phyloP scores from a whole-genome alignment of 768 basidiomycete genomes.

The Boletus rufocinnamomeus region DNA sequence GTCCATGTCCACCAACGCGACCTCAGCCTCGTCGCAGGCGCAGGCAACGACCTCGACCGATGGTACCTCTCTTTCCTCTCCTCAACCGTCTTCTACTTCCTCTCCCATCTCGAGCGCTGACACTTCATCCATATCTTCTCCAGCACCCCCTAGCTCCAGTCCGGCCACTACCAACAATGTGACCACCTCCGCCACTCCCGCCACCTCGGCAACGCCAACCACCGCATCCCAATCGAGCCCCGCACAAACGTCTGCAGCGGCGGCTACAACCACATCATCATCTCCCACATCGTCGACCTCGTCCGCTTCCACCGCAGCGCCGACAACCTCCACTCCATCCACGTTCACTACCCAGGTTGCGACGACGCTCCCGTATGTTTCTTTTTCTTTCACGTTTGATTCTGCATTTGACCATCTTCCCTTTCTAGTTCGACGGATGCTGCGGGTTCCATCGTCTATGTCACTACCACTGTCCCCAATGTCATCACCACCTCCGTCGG shows the following conservation, averaged over 20 bases:
- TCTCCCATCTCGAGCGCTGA: slow-evolving; percentile 16
- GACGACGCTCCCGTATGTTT: slow-evolving; percentile 23
- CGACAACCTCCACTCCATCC: background rate
- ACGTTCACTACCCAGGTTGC: slow-evolving; percentile 21
- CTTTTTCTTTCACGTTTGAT: background rate
- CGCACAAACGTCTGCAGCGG: background rate
- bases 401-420: background rate
- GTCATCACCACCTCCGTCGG: slow-evolving; percentile 17
- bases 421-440: slow-evolving; percentile 25
- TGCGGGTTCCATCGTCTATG: slow-evolving; percentile 18
- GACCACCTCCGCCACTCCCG: slow-evolving; percentile 4
- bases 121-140: slow-evolving; percentile 6
- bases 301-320: background rate
- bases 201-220: slow-evolving; percentile 4
- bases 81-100: slow-evolving; percentile 1
- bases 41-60: slow-evolving; percentile 2
- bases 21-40: background rate
- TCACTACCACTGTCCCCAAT: slow-evolving; percentile 24
- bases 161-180: background rate
- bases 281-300: background rate
- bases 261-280: background rate
- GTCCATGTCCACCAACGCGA: slow-evolving; percentile 23
- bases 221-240: slow-evolving; percentile 3
- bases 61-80: slow-evolving; percentile 26
- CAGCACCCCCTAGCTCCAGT: slow-evolving; percentile 3